Evolutionary conservation across 345 rosid species (phyloP), one percentile per base, ranked within the genome.

Genomic region (Acer campestre): DNA sequence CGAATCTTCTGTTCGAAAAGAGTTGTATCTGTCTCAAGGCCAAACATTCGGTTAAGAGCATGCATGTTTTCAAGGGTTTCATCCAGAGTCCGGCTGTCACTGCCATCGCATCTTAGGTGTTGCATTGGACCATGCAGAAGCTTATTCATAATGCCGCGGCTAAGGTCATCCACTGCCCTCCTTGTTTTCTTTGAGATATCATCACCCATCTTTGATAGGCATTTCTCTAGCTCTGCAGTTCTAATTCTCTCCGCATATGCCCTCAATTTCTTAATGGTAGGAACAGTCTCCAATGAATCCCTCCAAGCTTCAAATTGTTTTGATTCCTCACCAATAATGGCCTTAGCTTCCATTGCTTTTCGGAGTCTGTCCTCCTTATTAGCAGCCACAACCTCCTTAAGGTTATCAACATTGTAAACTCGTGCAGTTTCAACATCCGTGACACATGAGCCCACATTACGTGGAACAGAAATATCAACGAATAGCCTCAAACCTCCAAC

Each of bases 71-170:
- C 99, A 18, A 96, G 98, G 42, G 92, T 94, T 85, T 92, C 98
- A 3, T 80, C 88, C 13, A 96, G 86, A 42, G 94, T 89, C 65
- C 95, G 85, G 80, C 92, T 88, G 38, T 91, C 96, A 61, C 89
- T 88, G 3, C 92, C 98, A 59, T 96, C 97, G 55, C 99, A 96
- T 83, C 99, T 94, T 80, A 96, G 87, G 84, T 94, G 99, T 80
- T 94, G 97, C 99, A 94, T 94, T 59, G 99, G 99, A 78, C 99
- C 98, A 25, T 94, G 98, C 65, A 96, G 93, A 78, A 96, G 91
- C 89, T 91, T 94, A 86, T 96, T 96, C 71, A 96, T 92, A 23
- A 96, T 92, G 14, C 98, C 97, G 1, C 97, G 87, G 84, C 97
- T 96, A 61, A 94, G 91, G 79, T 96, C 97, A 75, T 94, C 98